phyloP scores from a whole-genome alignment of 345 rosid genomes.

The Dipteronia dyeriana region DNA sequence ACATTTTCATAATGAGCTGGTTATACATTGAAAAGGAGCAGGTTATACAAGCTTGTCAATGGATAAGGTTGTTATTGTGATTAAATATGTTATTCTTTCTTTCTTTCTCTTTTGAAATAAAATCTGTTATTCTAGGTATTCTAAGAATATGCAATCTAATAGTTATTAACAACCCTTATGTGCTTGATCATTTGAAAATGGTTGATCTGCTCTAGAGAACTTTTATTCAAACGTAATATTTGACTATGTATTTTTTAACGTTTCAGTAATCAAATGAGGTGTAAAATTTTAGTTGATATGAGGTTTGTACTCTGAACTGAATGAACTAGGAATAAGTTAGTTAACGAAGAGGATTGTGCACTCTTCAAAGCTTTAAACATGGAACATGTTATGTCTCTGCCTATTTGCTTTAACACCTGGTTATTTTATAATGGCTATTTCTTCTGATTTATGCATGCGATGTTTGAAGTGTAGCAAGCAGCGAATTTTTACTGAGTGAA shows the following conservation, averaged over 20 bases:
- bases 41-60: not conserved
- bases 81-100: not conserved
- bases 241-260: not conserved
- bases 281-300: slow-evolving; percentile 13
- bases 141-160: not conserved
- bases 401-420: slow-evolving; percentile 5
- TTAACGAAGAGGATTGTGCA: slow-evolving; percentile 4
- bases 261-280: slow-evolving; percentile 6
- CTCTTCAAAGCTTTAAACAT: not conserved
- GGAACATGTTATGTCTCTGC: not conserved
- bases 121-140: slow-evolving; percentile 1
- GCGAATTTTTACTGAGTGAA: slow-evolving; percentile 4
- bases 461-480: slow-evolving; percentile 5
- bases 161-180: not conserved
- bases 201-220: slow-evolving; percentile 8
- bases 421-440: slow-evolving; percentile 17
- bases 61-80: slow-evolving; percentile 5
- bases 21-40: not conserved
- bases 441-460: not conserved
- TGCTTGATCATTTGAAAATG: not conserved
- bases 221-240: not conserved
- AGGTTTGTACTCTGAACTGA: not conserved
- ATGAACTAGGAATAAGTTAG: not conserved
- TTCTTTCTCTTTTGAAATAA: too few relatives aligned
- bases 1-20: not conserved